These are phyloP conservation scores for Naganishia sp. DNA, from an alignment of 1,284 basidiomycete genomes.

Conservation along the genomic window DNA sequence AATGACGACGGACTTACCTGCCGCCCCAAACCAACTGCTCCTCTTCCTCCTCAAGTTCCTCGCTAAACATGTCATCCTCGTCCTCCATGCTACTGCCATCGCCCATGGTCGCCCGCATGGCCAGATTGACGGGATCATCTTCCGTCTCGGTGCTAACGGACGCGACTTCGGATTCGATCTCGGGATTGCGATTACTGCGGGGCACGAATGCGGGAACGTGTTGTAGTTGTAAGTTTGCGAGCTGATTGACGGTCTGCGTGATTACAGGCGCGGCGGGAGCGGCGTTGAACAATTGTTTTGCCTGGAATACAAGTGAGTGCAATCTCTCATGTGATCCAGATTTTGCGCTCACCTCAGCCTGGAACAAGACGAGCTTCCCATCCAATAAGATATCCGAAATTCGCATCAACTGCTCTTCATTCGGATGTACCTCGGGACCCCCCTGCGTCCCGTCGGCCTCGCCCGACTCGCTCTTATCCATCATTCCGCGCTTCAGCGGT, in stretches of 20 bases:
- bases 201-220: background rate
- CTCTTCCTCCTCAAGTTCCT: slow-evolving; percentile 41
- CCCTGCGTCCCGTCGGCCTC: background rate
- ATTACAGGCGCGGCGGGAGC: too few relatives aligned
- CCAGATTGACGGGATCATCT: slow-evolving; percentile 76
- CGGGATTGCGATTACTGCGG: background rate
- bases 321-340: background rate
- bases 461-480: slow-evolving; percentile 42
- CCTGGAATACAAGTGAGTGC: background rate
- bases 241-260: too few relatives aligned
- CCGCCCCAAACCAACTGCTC: slow-evolving; percentile 46
- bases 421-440: slow-evolving; percentile 71
- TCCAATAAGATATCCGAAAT: slow-evolving; percentile 82
- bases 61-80: slow-evolving; percentile 58
- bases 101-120: slow-evolving; percentile 66
- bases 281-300: slow-evolving; percentile 8
- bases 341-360: slow-evolving; percentile 6
- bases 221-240: background rate
- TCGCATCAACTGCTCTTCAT: slow-evolving; percentile 92
- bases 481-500: slow-evolving; percentile 66
- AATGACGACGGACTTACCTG: slow-evolving; percentile 12
- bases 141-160: slow-evolving; percentile 71
- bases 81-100: slow-evolving; percentile 55
- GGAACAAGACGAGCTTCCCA: slow-evolving; percentile 57
- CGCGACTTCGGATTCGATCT: slow-evolving; percentile 59